Base-by-base conservation (phyloP, 768 basidiomycete genomes). In the Amylocystis lapponica region DNA sequence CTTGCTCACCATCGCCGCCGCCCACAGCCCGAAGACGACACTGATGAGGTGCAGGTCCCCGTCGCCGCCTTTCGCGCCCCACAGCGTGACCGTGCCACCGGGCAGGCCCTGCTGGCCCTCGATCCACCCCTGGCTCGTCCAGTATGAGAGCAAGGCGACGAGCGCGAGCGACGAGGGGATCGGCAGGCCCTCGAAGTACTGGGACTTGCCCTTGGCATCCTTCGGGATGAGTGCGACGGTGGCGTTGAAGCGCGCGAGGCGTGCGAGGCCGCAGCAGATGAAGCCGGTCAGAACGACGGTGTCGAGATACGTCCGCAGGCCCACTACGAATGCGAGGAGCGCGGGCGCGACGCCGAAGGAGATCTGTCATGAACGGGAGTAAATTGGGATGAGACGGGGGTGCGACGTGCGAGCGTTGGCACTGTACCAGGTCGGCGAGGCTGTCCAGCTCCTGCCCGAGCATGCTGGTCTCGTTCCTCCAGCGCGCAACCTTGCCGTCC, bases 271-370 rank as follows among this genome's bases (percentile, higher is more conserved):
- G 66, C 86, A 90, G 59, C 95, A 97, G 54, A 96, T 91, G 63
- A 97, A 99, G 39, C 79, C 77, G 12, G 93, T 81, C 34, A 99
- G 74, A 47, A 82, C 69, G 51, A 94, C 75, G 2, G 86, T 88
- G 69, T 99, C 96, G 46, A 96, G 79, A 49, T 86, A 84, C 10
- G 92, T 95, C 48, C 89, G 79, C 43, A 98, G 77, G 42, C 96
- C 96, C 41, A 97, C 75, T 37, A 79, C 81, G 62, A 96, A 99
- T 7, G 86, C 90, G 26, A 96, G 68, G 33, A 98, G 72, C n/a
- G 94, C 84, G 3, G 96, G 96, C 0, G 96, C 94, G 39, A 98
- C 92, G 39, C 96, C 96, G 58, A 99, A 99, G 2, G 96, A 98
- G 48, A 99, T 86, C 93, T 96, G 55, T 14, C 36, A 36, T 27